Evolutionary conservation across 2,329 filamentous ascomycete species (phyloP), one percentile per base, ranked within the genome.

Genomic region (Xylaria sp.): DNA sequence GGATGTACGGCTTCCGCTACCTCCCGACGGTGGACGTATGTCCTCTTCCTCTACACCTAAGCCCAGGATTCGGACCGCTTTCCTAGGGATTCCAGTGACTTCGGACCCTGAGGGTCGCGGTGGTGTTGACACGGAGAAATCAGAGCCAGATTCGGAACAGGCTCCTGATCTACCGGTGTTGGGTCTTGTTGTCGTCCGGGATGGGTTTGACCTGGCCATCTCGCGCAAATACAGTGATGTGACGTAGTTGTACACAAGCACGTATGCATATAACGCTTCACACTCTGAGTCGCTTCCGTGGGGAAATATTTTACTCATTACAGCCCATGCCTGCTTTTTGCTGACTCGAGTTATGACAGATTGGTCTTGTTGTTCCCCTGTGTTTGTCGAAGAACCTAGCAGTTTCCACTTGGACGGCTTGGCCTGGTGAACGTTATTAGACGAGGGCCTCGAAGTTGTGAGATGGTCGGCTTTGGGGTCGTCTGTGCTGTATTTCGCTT

Each of bases 171-270:
- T 50, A 5, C 45, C 45, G 15, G 63, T 61, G 25, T 34, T 39
- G 7, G 67, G 63, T 18, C 63, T 58, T 15, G 30, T 30, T 20
- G 20, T 7, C 10, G 58, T n/a, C 52, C 64, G 53, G 3, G 64
- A 46, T n/a, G 45, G 50, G 9, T 39, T 60, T 23, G 63, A 60
- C 48, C 65, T 65, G 3, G 65, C 56, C n/a, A 20, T 41, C 4
- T 64, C 60, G 20, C 76, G 77, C 15, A 74, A 72, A 58, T 78
- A 81, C 10, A 83, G 72, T 5, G 78, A 75, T 52, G 76, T 77
- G 60, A 89, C 79, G 77, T 89, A 89, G 76, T 88, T 89, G 76
- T 86, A 88, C 0, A 85, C 86, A 4, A 89, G 77, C 9, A 89
- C 80, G 72, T 89, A 86, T 0, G 87, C 87, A 72, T 89, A 89